Conservation (phyloP, 805 yeast genomes). For the Tanozyma kutaoensis region DNA sequence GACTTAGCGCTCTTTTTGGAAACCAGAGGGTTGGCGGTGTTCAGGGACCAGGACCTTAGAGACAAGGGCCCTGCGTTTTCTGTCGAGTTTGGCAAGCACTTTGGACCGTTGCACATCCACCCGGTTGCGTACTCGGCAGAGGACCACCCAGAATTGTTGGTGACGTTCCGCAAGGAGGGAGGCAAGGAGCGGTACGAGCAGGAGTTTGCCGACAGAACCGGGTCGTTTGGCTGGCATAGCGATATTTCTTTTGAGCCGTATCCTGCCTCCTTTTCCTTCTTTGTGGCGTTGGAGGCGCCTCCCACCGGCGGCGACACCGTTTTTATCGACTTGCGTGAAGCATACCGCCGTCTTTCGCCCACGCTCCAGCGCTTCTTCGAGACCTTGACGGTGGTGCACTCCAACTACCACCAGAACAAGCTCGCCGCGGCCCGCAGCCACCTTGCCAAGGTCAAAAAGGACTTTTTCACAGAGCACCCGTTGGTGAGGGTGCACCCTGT, state of each 20-base stretch:
- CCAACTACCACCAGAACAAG: constrained; percentile 10
- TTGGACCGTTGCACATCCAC: constrained; percentile 15
- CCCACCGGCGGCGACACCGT: constrained; percentile 15
- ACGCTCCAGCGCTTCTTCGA: constrained; percentile 10
- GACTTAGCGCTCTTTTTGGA: constrained; percentile 13
- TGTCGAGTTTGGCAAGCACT: constrained; percentile 9
- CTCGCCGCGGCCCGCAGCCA: constrained; percentile 5
- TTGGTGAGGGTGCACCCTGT: constrained; percentile 16
- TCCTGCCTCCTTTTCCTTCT: constrained; percentile 12
- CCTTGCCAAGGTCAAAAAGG: constrained; percentile 8
- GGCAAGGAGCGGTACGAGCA: constrained; percentile 7
- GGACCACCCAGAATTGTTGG: constrained; percentile 10
- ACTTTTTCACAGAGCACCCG: constrained; percentile 12
- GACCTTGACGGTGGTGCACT: constrained; percentile 10
- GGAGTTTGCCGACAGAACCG: constrained; percentile 5
- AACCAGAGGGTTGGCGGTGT: constrained; percentile 13
- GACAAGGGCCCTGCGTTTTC: constrained; percentile 12
- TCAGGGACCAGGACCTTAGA: constrained; percentile 13
- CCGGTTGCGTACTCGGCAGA: constrained; percentile 10
- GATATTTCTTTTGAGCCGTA: constrained; percentile 13
- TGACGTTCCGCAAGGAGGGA: constrained; percentile 11
- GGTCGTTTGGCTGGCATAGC: constrained; percentile 10
- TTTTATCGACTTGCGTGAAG: constrained; percentile 12
- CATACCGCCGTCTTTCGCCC: constrained; percentile 12
- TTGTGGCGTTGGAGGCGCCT: constrained; percentile 14